Conservation (phyloP, 768 basidiomycete species). For the Russula virescens region DNA sequence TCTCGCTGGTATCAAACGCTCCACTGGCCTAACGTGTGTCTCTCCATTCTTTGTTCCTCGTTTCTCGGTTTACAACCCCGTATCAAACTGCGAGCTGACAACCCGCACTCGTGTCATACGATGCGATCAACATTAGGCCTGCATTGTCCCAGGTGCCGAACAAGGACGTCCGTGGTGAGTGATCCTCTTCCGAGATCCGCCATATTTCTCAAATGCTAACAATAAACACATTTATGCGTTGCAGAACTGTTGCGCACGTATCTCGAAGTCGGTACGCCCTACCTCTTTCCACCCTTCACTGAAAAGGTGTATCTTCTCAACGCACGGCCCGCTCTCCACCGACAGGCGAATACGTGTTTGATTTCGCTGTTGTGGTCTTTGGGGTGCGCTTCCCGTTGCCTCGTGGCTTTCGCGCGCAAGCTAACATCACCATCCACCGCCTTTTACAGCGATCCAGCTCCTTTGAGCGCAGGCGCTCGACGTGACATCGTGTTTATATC, state of each 20-base stretch:
- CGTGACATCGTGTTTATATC: not conserved
- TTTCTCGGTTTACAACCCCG: no score
- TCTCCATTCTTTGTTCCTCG: not conserved
- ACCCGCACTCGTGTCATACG: not conserved
- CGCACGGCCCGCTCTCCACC: not conserved
- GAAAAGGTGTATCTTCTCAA: conserved; percentile 12
- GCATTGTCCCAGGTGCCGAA: conserved; percentile 72
- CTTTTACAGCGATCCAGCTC: conserved; percentile 56
- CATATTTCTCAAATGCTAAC: not conserved
- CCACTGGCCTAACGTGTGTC: conserved; percentile 79
- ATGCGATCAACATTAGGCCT: conserved; percentile 43
- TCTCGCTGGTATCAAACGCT: conserved; percentile 77
- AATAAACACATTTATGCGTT: not conserved
- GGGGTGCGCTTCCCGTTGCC: conserved; percentile 49
- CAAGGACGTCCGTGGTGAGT: conserved; percentile 84
- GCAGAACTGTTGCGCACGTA: conserved; percentile 70
- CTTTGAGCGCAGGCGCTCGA: conserved; percentile 54
- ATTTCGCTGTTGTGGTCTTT: conserved; percentile 78
- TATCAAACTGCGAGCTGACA: not conserved
- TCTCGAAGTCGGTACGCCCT: conserved; percentile 64
- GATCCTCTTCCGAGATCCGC: not conserved
- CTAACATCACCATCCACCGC: not conserved
- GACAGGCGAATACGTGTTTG: conserved; percentile 80
- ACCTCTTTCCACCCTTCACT: not conserved
- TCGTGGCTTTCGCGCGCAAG: conserved; percentile 3